These are phyloP conservation scores for Houttuynia cordata DNA, from an alignment of 164 flowering plant species.

Conservation along the genomic window DNA sequence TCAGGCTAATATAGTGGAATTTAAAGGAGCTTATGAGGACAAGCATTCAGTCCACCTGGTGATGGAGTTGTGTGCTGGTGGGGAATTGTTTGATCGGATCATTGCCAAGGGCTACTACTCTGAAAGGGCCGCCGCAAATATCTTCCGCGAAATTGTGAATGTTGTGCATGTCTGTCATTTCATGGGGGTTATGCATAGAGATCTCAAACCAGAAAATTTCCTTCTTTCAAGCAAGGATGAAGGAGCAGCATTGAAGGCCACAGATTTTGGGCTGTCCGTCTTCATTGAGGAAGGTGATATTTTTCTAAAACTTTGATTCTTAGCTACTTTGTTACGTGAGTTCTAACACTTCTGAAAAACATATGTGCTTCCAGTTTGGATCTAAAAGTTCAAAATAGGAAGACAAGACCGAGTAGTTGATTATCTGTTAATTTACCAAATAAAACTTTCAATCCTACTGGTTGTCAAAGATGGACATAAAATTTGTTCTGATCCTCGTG, in stretches of 20 bases:
- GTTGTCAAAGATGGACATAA: no score
- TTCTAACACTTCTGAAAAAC: no score
- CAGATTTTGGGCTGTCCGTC: conserved; percentile 91
- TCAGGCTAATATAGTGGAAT: conserved; percentile 78
- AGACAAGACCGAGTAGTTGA: no score
- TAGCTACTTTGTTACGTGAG: no score
- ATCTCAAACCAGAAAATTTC: conserved; percentile 95
- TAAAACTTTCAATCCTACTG: no score
- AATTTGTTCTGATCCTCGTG: no score
- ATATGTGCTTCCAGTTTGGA: no score
- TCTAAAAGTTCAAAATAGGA: no score
- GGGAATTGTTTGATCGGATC: conserved; percentile 87
- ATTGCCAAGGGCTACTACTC: conserved; percentile 85
- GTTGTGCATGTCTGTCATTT: conserved; percentile 86
- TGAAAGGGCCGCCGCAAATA: conserved; percentile 72
- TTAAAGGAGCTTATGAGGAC: conserved; percentile 94
- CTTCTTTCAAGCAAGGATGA: conserved; percentile 68
- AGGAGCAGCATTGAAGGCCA: conserved; percentile 64
- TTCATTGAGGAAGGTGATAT: conserved; percentile 79
- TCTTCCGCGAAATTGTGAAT: conserved; percentile 64
- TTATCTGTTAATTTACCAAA: no score
- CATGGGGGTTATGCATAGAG: conserved; percentile 97
- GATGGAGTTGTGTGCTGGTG: conserved; percentile 93
- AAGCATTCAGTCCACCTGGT: conserved; percentile 65
- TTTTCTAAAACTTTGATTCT: no score